phyloP scores from a whole-genome alignment of 352 stramenopile genomes.

The Pythium sukuiense region DNA sequence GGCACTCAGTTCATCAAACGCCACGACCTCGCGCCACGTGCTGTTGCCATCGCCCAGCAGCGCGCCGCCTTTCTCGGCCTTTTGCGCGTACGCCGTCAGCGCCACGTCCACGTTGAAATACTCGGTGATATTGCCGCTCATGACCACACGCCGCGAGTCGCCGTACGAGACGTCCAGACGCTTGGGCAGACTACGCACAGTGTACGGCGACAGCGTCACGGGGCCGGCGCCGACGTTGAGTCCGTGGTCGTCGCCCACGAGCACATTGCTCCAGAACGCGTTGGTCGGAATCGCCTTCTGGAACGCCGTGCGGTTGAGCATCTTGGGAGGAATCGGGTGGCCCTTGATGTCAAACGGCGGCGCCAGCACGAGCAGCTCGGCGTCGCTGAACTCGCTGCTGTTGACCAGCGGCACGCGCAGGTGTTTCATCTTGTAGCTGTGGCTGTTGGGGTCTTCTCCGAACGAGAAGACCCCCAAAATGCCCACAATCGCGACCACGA shows the following conservation, averaged over 20 bases:
- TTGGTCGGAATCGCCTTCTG: conserved; percentile 75
- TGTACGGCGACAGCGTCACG: conserved; percentile 85
- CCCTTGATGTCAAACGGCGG: conserved; percentile 55
- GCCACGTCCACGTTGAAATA: conserved; percentile 81
- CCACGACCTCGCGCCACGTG: conserved; percentile 55
- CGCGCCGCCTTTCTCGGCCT: conserved; percentile 18
- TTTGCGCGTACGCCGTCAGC: conserved; percentile 51
- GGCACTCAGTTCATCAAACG: conserved; percentile 70
- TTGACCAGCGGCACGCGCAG: conserved; percentile 17
- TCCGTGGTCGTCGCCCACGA: conserved; percentile 74
- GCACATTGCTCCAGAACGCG: conserved; percentile 89
- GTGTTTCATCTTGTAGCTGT: conserved; percentile 18
- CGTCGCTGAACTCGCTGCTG: conserved; percentile 32
- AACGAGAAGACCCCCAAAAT: conserved; percentile 44
- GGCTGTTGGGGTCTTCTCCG: conserved; percentile 21
- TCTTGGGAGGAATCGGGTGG: conserved; percentile 61
- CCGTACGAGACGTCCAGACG: conserved; percentile 84
- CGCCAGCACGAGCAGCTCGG: conserved; percentile 52
- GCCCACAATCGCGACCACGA: conserved; percentile 47
- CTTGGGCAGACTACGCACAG: conserved; percentile 63
- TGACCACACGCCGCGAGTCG: conserved; percentile 69
- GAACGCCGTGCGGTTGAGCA: conserved; percentile 49
- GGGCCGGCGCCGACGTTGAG: conserved; percentile 68
- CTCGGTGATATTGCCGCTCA: conserved; percentile 59
- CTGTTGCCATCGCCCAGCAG: conserved; percentile 68